phyloP scores from a whole-genome alignment of 2,329 filamentous ascomycete genomes.

The Lecanicillium sp. region DNA sequence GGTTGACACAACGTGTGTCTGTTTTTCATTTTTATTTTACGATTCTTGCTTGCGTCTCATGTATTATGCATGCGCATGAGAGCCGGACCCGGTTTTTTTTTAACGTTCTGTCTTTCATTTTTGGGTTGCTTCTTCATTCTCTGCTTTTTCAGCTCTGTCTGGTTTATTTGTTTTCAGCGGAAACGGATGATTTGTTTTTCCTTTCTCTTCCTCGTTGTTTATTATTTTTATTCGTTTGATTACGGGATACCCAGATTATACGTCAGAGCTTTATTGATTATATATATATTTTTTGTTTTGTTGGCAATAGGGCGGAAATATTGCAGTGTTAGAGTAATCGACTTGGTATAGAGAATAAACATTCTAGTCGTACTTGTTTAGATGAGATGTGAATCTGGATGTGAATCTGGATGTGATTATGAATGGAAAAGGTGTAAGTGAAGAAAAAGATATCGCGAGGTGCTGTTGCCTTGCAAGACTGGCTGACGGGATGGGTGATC shows the following conservation, averaged over 20 bases:
- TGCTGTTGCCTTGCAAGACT: no score
- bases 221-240: slow-evolving; percentile 7
- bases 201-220: no score
- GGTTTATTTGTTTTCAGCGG: slow-evolving; percentile 9
- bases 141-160: slow-evolving; percentile 1
- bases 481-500: no score
- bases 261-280: not conserved
- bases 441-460: no score
- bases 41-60: not conserved
- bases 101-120: slow-evolving; percentile 1
- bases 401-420: no score
- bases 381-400: no score
- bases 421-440: no score
- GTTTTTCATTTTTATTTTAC: slow-evolving; percentile 5
- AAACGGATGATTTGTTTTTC: slow-evolving; percentile 8
- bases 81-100: not conserved
- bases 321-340: not conserved
- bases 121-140: not conserved
- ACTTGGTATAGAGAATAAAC: not conserved
- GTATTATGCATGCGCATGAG: not conserved
- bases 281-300: not conserved
- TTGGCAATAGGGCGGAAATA: not conserved
- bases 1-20: not conserved
- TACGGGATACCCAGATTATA: slow-evolving; percentile 14
- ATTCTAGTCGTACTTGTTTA: not conserved